Evolutionary conservation across 768 basidiomycete species (phyloP), one percentile per base, ranked within the genome.

Genomic region (Psilocybe tampanensis): DNA sequence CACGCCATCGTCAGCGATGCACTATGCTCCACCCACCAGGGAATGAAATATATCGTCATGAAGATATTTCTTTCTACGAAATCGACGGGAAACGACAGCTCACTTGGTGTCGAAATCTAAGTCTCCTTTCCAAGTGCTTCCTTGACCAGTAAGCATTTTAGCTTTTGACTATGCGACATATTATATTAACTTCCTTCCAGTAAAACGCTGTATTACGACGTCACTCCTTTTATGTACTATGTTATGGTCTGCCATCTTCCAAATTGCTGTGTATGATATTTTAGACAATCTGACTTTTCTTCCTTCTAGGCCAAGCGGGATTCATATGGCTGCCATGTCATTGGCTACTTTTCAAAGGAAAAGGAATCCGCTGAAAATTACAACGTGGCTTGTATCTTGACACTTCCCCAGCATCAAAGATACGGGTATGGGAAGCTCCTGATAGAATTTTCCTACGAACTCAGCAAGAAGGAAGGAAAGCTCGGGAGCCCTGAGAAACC

Each of bases 151-250:
- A 70, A 66, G 91, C 84, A 4, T 18, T 44, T 58, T 58, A n/a
- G 23, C 63, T 59, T 62, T 47, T 52, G 54, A 32, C 44, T 17
- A 8, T 44, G 24, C 36, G 54, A 32, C 36, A 58, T 41, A 18
- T 43, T 41, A 18, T 43, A 24, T 68, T 71, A 53, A 73, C 61
- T 19, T 41, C 59, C 57, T 44, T 58, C 49, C 66, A 94, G 92
- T 78, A 99, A 99, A 80, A 98, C 96, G 15, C 79, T 99, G 61
- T 98, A 99, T 76, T 99, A 98, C 76, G 97, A 99, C 76, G 96
- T 98, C 65, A 98, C 98, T 57, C 97, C 97, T 2, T 99, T 99
- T 80, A 85, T 99, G 84, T 99, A 95, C 81, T 99, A 99, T 81
- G 91, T 95, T 73, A 95, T 99, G 95, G 94, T 92, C 64, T 64